phyloP scores from a whole-genome alignment of 495 filamentous ascomycete genomes.

The Annulohypoxylon bovei region DNA sequence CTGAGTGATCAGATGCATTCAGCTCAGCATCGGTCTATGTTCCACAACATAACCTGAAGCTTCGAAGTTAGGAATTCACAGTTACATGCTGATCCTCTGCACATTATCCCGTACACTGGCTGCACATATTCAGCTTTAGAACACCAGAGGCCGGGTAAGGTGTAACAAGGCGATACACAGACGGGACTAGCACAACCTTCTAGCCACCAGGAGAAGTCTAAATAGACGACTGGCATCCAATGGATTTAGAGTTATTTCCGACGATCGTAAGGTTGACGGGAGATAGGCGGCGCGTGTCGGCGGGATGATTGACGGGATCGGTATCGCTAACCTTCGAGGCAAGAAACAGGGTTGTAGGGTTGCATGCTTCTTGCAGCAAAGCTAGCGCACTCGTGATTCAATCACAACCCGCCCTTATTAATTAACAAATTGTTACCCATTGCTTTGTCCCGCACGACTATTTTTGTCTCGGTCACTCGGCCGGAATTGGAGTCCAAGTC shows the following conservation, averaged over 20 bases:
- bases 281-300: not conserved
- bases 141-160: not conserved
- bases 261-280: constrained; percentile 6
- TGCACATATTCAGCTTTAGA: not conserved
- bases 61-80: not conserved
- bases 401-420: constrained; percentile 7
- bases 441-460: constrained; percentile 23
- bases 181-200: not conserved
- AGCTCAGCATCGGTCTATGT: not conserved
- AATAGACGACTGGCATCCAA: constrained; percentile 2
- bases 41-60: not conserved
- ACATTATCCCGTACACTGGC: not conserved
- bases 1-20: not conserved
- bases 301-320: constrained; percentile 7
- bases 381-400: constrained; percentile 33
- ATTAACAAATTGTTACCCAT: constrained; percentile 17
- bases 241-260: not conserved
- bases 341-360: constrained; percentile 18
- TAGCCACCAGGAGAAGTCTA: constrained; percentile 1
- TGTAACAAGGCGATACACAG: not conserved
- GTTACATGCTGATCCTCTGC: not conserved
- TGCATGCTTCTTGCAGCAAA: constrained; percentile 22
- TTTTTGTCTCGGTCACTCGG: constrained; percentile 31
- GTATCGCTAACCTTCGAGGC: constrained; percentile 13
- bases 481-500: constrained; percentile 30